Percentiles rank a stretch among this genome's conserved stretches.
phyloP scores from a whole-genome alignment of 2,329 filamentous ascomycete genomes.

The Claviceps maximensis region DNA sequence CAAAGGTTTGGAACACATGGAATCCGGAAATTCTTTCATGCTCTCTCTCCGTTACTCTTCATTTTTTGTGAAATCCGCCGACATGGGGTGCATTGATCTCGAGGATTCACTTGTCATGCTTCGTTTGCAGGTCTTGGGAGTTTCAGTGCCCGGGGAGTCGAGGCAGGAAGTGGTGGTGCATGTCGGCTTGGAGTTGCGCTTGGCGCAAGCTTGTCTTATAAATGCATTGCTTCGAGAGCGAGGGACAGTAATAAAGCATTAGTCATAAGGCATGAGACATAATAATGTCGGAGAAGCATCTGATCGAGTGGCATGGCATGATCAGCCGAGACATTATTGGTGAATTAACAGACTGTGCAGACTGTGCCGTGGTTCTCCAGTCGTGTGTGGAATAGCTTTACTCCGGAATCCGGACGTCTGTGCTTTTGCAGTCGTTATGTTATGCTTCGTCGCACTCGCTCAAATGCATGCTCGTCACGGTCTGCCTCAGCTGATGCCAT shows the following conservation, averaged over 20 bases:
- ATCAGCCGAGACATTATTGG: not conserved
- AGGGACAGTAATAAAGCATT: no score
- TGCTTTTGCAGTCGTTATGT: not conserved
- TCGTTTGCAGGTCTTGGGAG: not conserved
- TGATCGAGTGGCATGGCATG: not conserved
- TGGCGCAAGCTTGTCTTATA: not conserved
- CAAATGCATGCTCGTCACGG: no score
- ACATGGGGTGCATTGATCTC: no score
- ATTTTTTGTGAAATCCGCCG: no score
- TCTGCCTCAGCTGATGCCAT: not conserved
- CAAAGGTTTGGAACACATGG: not conserved
- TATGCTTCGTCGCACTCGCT: no score
- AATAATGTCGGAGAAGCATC: not conserved
- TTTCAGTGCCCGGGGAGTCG: not conserved
- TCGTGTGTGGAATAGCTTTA: not conserved
- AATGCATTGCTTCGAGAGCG: not conserved
- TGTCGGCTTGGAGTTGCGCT: not conserved
- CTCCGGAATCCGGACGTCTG: not conserved
- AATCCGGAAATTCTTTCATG: no score
- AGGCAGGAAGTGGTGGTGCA: not conserved
- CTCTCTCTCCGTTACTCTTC: no score
- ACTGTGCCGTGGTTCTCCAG: no score
- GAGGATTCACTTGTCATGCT: not conserved
- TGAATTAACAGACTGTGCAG: no score
- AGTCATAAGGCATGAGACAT: no score